phyloP scores from a whole-genome alignment of 352 stramenopile genomes.

The Thalassiosira gravida region DNA sequence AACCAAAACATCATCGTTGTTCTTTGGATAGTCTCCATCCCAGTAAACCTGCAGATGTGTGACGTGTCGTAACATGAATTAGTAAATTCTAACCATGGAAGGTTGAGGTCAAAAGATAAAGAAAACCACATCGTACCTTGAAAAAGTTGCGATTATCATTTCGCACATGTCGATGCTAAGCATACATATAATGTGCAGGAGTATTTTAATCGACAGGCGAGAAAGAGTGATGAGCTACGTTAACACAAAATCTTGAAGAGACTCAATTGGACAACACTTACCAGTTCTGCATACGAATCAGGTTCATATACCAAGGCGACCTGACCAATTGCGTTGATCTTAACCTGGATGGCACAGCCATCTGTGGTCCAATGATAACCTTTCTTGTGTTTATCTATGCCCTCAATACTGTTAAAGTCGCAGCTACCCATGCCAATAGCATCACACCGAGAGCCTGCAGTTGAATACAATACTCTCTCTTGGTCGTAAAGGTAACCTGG shows the following conservation, averaged over 20 bases:
- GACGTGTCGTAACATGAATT: slow-evolving; percentile 3
- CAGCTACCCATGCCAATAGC: slow-evolving; percentile 24
- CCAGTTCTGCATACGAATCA: slow-evolving; percentile 16
- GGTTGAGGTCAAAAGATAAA: no score
- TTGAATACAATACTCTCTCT: slow-evolving; percentile 52
- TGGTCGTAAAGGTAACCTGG: slow-evolving; percentile 57
- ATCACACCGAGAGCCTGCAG: slow-evolving; percentile 37
- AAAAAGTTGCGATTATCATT: slow-evolving; percentile 67
- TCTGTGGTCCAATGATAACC: slow-evolving; percentile 54
- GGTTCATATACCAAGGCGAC: slow-evolving; percentile 66
- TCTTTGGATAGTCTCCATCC: slow-evolving; percentile 50
- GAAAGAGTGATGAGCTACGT: no score
- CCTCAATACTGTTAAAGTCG: slow-evolving; percentile 58
- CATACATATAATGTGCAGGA: slow-evolving; percentile 47
- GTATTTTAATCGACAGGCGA: no score
- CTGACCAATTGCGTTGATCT: slow-evolving; percentile 62
- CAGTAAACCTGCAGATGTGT: slow-evolving; percentile 42
- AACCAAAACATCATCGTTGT: slow-evolving; percentile 44
- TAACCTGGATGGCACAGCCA: slow-evolving; percentile 58
- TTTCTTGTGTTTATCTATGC: slow-evolving; percentile 29
- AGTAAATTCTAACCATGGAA: no score
- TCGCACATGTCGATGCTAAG: slow-evolving; percentile 46
- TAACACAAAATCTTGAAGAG: no score
- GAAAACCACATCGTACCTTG: slow-evolving; percentile 62
- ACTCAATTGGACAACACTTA: not conserved